Percentiles rank a stretch among this genome's conserved stretches.
phyloP scores from a whole-genome alignment of 768 basidiomycete genomes.

The Pulveroboletus frians region DNA sequence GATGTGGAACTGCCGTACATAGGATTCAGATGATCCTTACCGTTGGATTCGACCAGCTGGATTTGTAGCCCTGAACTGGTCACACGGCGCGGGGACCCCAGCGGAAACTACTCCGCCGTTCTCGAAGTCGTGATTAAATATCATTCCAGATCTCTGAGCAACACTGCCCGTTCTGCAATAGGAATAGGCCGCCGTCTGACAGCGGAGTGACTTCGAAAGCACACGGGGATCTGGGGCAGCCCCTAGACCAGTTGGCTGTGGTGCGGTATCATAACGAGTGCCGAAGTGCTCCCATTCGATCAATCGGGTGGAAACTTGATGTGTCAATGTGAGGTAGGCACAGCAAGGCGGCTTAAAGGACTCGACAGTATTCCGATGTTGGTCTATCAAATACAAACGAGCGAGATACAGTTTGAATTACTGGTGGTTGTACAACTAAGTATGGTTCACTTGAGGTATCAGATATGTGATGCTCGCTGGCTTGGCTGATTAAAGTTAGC shows the following conservation, averaged over 20 bases:
- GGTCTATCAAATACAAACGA: conserved; percentile 15
- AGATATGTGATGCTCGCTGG: conserved; percentile 1
- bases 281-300: background rate
- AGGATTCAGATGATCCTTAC: background rate
- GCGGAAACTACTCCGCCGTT: background rate
- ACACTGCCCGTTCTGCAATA: background rate
- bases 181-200: background rate
- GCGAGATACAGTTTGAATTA: conserved; percentile 10
- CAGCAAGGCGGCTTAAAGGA: background rate
- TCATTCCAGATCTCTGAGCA: background rate
- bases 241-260: background rate
- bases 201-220: background rate
- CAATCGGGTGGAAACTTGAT: background rate
- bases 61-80: conserved; percentile 1
- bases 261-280: background rate
- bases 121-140: background rate
- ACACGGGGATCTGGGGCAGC: background rate
- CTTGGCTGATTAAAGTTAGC: background rate
- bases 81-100: background rate
- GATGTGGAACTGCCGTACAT: conserved; percentile 5
- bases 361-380: conserved; percentile 1
- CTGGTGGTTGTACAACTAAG: background rate
- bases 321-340: background rate
- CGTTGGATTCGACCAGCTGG: conserved; percentile 5
- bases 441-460: conserved; percentile 8